Evolutionary conservation across 2,329 filamentous ascomycete species (phyloP), one percentile per base, ranked within the genome.

Genomic region (Chaetomiaceae sp.): DNA sequence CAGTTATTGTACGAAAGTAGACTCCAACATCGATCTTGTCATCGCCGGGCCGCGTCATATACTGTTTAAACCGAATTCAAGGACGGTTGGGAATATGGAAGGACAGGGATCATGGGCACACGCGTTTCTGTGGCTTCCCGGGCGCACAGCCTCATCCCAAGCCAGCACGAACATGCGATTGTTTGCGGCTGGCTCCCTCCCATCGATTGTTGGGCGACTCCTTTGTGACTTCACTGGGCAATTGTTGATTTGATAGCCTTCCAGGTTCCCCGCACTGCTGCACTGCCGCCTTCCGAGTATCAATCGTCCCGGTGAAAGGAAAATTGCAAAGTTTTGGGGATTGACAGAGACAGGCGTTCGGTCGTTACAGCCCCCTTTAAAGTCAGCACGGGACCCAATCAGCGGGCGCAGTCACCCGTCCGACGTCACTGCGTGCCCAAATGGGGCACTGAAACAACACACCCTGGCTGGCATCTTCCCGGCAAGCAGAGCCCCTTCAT

Each of bases 401-500:
- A 61, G 42, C 48, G 34, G 34, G 6, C 47, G 53, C 36, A 17
- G 31, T 33, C 15, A 14, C 29, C 17, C 31, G 39, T 43, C 31
- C 47, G 54, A 59, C 53, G 56, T 59, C 58, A 58, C 57, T 25
- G 50, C 47, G 50, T 54, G 46, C 49, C 53, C 54, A 31, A 33
- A 49, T 57, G 42, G 48, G 53, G 51, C 54, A 14, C 60, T 64
- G 61, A 63, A 63, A 63, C 61, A 62, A 22, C 51, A 58, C 37
- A 27, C 43, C 53, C 54, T 56, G 53, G 55, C 58, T 52, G 57
- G 56, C 53, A 54, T 52, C 45, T 57, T 53, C 58, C 58, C 53
- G 55, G 55, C 51, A 44, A 39, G 47, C 58, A 55, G 45, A 53
- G 56, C 59, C 62, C 62, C 62, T 63, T 64, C 61, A 64, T 63